Percentiles rank a stretch among this genome's conserved stretches.
Conservation (phyloP, 805 yeast genomes). For the Zygotorulaspora sp. region DNA sequence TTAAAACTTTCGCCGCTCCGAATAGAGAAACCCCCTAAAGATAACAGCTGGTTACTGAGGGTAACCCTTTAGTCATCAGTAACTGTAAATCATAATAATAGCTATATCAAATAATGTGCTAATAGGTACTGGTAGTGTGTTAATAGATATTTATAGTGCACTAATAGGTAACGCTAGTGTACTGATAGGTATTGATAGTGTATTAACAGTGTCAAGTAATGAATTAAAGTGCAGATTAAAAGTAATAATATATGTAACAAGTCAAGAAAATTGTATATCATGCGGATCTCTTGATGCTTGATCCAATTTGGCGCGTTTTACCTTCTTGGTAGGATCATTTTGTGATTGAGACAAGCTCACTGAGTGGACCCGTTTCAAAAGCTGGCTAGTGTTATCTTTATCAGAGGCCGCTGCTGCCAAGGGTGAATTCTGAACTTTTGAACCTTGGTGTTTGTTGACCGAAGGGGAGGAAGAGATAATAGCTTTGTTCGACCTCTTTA, state of each 20-base stretch:
- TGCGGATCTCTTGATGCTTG: conserved; percentile 20
- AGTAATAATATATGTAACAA: background rate
- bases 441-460: background rate
- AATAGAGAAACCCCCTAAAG: background rate
- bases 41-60: conserved; percentile 1
- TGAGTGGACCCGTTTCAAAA: conserved; percentile 26
- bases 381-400: conserved; percentile 11
- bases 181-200: too few relatives aligned
- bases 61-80: background rate
- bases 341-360: conserved; percentile 28
- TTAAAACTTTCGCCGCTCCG: conserved; percentile 2
- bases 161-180: too few relatives aligned
- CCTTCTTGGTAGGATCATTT: conserved; percentile 25
- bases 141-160: too few relatives aligned
- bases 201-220: too few relatives aligned
- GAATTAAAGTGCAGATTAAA: too few relatives aligned
- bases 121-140: too few relatives aligned
- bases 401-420: conserved; percentile 1
- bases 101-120: background rate
- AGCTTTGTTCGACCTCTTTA: conserved; percentile 14
- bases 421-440: conserved; percentile 1
- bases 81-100: background rate
- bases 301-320: conserved; percentile 34
- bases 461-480: conserved; percentile 9
- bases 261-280: conserved; percentile 21